These are phyloP conservation scores for Wallacemonas sp. DNA, from an alignment of 208 protist species.

Conservation along the genomic window DNA sequence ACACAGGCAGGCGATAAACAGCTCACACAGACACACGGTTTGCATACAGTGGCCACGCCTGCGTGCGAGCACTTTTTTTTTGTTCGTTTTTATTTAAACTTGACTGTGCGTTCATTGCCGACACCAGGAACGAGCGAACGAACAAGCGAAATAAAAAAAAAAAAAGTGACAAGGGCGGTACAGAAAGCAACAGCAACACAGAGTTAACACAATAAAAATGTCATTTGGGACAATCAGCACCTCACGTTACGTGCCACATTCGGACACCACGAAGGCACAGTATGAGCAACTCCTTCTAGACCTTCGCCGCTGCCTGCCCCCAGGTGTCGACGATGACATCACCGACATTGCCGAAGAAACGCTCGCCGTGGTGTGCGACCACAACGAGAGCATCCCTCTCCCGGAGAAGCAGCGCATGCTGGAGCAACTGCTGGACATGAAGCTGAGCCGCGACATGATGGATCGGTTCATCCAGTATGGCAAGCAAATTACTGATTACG, in stretches of 20 bases:
- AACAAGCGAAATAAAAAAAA: too few species aligned
- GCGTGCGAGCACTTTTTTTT: too few species aligned
- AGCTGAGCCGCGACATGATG: slow-evolving; percentile 57
- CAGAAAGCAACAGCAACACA: background rate
- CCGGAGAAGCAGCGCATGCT: slow-evolving; percentile 54
- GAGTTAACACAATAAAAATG: background rate
- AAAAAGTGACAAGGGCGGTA: background rate
- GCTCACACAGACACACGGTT: too few species aligned
- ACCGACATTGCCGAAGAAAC: slow-evolving; percentile 79
- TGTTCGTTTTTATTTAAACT: too few species aligned
- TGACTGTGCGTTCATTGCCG: too few species aligned
- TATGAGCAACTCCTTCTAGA: slow-evolving; percentile 85
- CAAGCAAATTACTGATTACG: slow-evolving; percentile 83
- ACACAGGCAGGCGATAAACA: too few species aligned
- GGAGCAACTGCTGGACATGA: slow-evolving; percentile 67
- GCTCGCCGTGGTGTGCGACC: slow-evolving; percentile 64
- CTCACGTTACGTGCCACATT: slow-evolving; percentile 74
- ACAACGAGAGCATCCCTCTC: slow-evolving; percentile 17
- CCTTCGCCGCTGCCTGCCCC: slow-evolving; percentile 75
- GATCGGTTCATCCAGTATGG: slow-evolving; percentile 73
- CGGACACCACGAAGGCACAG: slow-evolving; percentile 59
- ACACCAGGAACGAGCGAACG: too few species aligned
- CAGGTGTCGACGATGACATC: slow-evolving; percentile 72
- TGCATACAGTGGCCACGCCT: too few species aligned
- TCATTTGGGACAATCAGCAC: slow-evolving; percentile 12